These are phyloP conservation scores for Achaetomium macrosporum DNA, from an alignment of 2,329 filamentous ascomycete species.

Conservation along the genomic window DNA sequence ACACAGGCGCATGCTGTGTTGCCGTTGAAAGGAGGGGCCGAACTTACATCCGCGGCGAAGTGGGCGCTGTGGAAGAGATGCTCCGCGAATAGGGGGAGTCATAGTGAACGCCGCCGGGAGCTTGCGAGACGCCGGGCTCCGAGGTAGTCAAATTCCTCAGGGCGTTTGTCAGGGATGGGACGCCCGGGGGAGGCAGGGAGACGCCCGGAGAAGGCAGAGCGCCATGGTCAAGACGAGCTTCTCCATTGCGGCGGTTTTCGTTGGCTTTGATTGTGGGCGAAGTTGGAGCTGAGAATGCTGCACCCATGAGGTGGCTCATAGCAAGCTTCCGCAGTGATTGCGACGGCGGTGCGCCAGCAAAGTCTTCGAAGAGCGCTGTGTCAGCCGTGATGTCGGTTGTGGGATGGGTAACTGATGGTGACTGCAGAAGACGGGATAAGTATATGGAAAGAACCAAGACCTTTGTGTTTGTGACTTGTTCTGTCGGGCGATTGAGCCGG, in stretches of 20 bases:
- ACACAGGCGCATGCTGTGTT: neutral
- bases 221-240: slow-evolving; percentile 3
- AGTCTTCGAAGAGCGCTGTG: slow-evolving; percentile 14
- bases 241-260: slow-evolving; percentile 8
- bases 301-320: slow-evolving; percentile 30
- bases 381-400: slow-evolving; percentile 22
- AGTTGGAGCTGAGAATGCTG: slow-evolving; percentile 26
- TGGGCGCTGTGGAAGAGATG: slow-evolving; percentile 53
- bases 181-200: slow-evolving; percentile 23
- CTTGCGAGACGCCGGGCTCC: slow-evolving; percentile 28
- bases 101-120: slow-evolving; percentile 33
- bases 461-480: slow-evolving; percentile 13
- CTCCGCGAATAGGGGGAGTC: slow-evolving; percentile 53
- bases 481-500: slow-evolving; percentile 12
- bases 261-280: slow-evolving; percentile 23
- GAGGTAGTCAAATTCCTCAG: slow-evolving; percentile 38
- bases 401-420: neutral
- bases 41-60: slow-evolving; percentile 54
- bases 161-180: slow-evolving; percentile 27
- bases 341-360: slow-evolving; percentile 16
- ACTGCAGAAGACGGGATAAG: neutral
- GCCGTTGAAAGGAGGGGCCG: neutral
- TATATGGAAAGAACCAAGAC: slow-evolving; percentile 4
- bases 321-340: slow-evolving; percentile 27
- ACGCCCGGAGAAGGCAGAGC: slow-evolving; percentile 22